These are phyloP conservation scores for Scopulariopsis brevicaulis DNA, from an alignment of 2,329 filamentous ascomycete species.

Conservation along the genomic window DNA sequence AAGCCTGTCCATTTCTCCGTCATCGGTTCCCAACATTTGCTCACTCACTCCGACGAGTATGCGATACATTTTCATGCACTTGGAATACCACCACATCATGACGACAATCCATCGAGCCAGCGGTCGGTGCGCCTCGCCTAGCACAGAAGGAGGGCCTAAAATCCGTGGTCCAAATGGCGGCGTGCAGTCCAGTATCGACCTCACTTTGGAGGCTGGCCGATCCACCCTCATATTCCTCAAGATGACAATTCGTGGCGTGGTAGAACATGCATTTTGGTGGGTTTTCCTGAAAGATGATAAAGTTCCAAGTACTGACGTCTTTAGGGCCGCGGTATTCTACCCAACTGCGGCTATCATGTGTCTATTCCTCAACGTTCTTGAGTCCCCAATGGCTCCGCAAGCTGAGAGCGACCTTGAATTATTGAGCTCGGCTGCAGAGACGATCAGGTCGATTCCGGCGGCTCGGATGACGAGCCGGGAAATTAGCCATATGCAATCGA, in stretches of 20 bases:
- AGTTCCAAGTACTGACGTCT: background rate
- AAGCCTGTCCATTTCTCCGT: slow-evolving; percentile 25
- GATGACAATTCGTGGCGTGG: slow-evolving; percentile 25
- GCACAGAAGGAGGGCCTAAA: slow-evolving; percentile 9
- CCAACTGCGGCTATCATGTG: slow-evolving; percentile 40
- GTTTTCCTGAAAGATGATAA: too few species aligned
- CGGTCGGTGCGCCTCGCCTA: slow-evolving; percentile 30
- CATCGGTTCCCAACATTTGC: slow-evolving; percentile 8
- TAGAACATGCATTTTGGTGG: background rate
- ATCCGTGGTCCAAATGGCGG: slow-evolving; percentile 24
- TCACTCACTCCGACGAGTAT: slow-evolving; percentile 16
- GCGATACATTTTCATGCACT: slow-evolving; percentile 32
- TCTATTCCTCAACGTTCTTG: slow-evolving; percentile 42
- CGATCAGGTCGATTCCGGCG: slow-evolving; percentile 25
- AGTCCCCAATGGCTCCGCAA: slow-evolving; percentile 29
- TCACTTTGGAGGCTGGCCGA: slow-evolving; percentile 43
- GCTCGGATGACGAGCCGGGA: background rate
- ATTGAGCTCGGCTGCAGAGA: slow-evolving; percentile 24
- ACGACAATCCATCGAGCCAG: slow-evolving; percentile 43
- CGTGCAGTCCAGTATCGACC: slow-evolving; percentile 37
- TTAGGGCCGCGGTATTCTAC: slow-evolving; percentile 44
- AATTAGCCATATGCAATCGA: slow-evolving; percentile 11
- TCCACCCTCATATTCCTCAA: slow-evolving; percentile 38
- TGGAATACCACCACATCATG: slow-evolving; percentile 45
- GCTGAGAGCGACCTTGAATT: slow-evolving; percentile 33